phyloP scores from a whole-genome alignment of 2,329 filamentous ascomycete species.

The Bertia moriformis region DNA sequence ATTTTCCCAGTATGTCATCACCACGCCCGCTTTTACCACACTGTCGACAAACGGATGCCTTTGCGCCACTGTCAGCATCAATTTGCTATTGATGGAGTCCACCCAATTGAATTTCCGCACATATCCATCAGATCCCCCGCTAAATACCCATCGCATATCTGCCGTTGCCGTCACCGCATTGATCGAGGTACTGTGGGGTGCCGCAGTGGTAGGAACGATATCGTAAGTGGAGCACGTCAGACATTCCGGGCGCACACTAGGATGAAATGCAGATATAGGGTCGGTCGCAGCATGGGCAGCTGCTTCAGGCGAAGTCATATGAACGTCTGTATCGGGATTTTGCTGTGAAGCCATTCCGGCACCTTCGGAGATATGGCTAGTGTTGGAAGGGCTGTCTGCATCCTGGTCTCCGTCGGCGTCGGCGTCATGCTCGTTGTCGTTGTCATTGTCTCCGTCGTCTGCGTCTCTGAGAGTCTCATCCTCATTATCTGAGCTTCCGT shows the following conservation, averaged over 20 bases:
- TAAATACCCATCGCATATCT: conserved; percentile 59
- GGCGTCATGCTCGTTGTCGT: conserved; percentile 7
- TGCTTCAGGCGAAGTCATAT: neutral
- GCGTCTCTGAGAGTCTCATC: conserved; percentile 8
- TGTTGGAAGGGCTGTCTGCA: conserved; percentile 25
- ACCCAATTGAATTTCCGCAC: conserved; percentile 61
- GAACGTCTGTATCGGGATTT: conserved; percentile 2
- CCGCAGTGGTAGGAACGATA: conserved; percentile 55
- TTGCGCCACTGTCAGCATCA: conserved; percentile 56
- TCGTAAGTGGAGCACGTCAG: conserved; percentile 44
- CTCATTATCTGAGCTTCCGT: conserved; percentile 6
- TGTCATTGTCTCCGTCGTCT: conserved; percentile 8
- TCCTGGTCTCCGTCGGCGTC: conserved; percentile 16
- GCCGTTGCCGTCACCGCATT: conserved; percentile 52
- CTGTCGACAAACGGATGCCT: conserved; percentile 59
- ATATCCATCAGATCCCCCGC: conserved; percentile 53
- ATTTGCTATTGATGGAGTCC: conserved; percentile 55
- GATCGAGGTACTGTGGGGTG: conserved; percentile 56
- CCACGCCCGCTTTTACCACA: conserved; percentile 43
- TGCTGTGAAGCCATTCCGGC: neutral
- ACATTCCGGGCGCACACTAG: neutral
- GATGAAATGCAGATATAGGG: conserved; percentile 24
- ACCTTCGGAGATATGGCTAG: conserved; percentile 15
- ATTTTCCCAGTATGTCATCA: conserved; percentile 60
- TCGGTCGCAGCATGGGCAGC: conserved; percentile 34